These are phyloP conservation scores for Aureobasidium zeae DNA, from an alignment of 2,329 filamentous ascomycete genomes.

Conservation along the genomic window DNA sequence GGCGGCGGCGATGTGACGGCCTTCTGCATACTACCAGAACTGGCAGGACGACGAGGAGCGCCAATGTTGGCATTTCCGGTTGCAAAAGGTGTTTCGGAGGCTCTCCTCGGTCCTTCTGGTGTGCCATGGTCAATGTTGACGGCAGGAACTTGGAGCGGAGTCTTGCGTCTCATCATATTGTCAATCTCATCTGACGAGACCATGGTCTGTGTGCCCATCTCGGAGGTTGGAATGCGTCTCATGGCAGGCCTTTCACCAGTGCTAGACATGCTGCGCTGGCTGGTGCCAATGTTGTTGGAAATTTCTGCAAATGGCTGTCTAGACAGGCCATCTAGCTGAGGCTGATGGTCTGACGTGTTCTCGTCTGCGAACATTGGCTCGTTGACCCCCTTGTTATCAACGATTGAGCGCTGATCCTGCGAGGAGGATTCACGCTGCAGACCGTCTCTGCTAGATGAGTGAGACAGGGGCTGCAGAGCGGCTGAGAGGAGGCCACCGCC, in stretches of 20 bases:
- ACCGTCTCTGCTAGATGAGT: slow-evolving; percentile 8
- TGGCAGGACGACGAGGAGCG: slow-evolving; percentile 53
- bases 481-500: slow-evolving; percentile 9
- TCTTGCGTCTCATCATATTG: slow-evolving; percentile 54
- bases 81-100: slow-evolving; percentile 15
- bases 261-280: slow-evolving; percentile 7
- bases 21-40: slow-evolving; percentile 57
- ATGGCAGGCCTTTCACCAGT: slow-evolving; percentile 3
- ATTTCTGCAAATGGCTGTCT: slow-evolving; percentile 18
- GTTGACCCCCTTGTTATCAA: slow-evolving; percentile 16
- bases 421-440: not conserved
- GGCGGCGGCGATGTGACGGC: slow-evolving; percentile 51
- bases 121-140: slow-evolving; percentile 16
- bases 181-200: slow-evolving; percentile 78
- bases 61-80: slow-evolving; percentile 20
- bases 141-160: slow-evolving; percentile 24
- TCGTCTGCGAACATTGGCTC: slow-evolving; percentile 21
- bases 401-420: slow-evolving; percentile 17
- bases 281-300: slow-evolving; percentile 17
- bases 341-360: not conserved
- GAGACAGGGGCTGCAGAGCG: slow-evolving; percentile 3
- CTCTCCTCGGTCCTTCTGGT: slow-evolving; percentile 17
- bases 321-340: not conserved
- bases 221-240: slow-evolving; percentile 29
- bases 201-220: slow-evolving; percentile 72